Conservation (phyloP, 345 rosid species). For the Eucalyptus sideroxylon region DNA sequence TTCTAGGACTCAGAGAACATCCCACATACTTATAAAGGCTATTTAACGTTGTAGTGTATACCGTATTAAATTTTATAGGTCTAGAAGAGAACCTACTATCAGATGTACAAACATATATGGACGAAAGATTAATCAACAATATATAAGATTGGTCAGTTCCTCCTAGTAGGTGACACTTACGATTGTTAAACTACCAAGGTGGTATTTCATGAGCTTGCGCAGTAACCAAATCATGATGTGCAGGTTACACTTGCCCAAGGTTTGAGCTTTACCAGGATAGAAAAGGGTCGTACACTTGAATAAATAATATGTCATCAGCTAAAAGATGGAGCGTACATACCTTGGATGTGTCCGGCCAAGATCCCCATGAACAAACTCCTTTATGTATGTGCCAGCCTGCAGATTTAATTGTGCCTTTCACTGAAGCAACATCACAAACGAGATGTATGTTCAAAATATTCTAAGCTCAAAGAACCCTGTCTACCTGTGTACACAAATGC, state of each 20-base stretch:
- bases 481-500: constrained; percentile 91
- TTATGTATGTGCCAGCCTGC: constrained; percentile 96
- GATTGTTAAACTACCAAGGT: not conserved
- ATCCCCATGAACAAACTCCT: constrained; percentile 98
- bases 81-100: not conserved
- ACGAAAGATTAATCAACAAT: not conserved
- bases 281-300: not conserved
- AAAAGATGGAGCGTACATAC: constrained; percentile 8
- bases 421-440: not conserved
- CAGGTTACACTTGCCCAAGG: not conserved
- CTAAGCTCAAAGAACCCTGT: not conserved
- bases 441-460: not conserved
- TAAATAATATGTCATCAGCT: not conserved
- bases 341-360: constrained; percentile 90
- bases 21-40: not conserved
- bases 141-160: not conserved
- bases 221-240: not conserved
- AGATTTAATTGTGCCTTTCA: not conserved
- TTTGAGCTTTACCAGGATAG: not conserved
- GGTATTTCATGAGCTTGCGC: not conserved
- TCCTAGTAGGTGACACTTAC: not conserved
- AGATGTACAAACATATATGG: not conserved
- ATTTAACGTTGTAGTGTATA: not conserved
- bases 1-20: not conserved
- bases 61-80: not conserved